Base-by-base conservation (phyloP, 768 basidiomycete species). In the Pleurotus djamor region DNA sequence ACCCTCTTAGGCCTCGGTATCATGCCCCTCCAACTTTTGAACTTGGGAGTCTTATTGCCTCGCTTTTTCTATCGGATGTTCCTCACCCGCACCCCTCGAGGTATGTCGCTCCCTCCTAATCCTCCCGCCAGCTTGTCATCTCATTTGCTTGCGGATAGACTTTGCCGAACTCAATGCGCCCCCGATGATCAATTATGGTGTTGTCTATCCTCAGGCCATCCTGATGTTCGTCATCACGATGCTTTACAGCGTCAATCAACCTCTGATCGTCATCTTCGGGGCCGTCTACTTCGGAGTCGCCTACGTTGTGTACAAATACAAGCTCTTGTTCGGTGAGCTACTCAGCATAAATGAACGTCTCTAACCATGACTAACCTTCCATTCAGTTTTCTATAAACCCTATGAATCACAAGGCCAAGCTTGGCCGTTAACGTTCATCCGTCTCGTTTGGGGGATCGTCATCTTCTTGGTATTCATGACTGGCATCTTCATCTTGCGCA, bases 261-360 rank as follows among this genome's bases (percentile, higher is more conserved):
- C 97, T 0, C 81, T 97, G 63, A 97, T 98, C 70, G 82, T 98
- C 58, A 83, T 97, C 33, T 98, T 98, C 68, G 94, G 96, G 10
- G 93, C 96, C 0, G 76, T 96, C 54, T 99, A 99, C 74, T 99
- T 99, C 65, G 96, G 95, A n/a, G 78, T 91, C 41, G 93, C 84
- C 5, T 99, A 99, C 69, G 81, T 98, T 4, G 96, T 97, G 2
- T 98, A 98, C 83, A 99, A 99, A 78, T 97, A 98, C 77, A 96
- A 97, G 66, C 81, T 98, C 4, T 78, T 98, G 0, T 97, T 96
- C 66, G 94, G 96, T 96, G 59, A 58, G 91, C 73, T 43, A 49
- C 6, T 37, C 28, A 32, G 12, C 34, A 16, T 52, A 52, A 37
- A 47, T 35, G 35, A 5, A 47, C 50, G n/a, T 13, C 28, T 10